Evolutionary conservation across 2,329 filamentous ascomycete species (phyloP).

Genomic region (Diaporthe capsici): DNA sequence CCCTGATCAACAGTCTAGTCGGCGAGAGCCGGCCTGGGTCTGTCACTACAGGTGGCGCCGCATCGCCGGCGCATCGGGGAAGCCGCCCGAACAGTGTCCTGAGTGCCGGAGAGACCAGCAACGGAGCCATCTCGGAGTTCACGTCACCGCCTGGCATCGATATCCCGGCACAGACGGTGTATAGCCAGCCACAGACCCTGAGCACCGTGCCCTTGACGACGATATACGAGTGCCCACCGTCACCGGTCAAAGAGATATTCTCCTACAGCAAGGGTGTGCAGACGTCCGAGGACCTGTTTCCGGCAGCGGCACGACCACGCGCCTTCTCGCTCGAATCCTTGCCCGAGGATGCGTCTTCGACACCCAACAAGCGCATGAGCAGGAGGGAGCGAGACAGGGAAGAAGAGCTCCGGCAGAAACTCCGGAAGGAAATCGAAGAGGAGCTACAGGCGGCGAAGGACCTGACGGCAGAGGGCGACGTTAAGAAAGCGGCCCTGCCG

Average conservation of each 20-base stretch:
- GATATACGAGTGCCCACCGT: constrained; percentile 84
- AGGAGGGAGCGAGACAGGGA: constrained; percentile 85
- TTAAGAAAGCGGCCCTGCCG: constrained; percentile 58
- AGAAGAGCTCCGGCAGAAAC: constrained; percentile 87
- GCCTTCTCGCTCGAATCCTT: constrained; percentile 72
- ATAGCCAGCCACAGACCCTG: constrained; percentile 74
- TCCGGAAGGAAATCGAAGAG: constrained; percentile 92
- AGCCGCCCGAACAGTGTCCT: constrained; percentile 90
- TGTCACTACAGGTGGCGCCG: constrained; percentile 72
- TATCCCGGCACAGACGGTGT: constrained; percentile 46
- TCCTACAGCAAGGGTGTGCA: constrained; percentile 98
- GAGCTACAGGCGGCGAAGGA: constrained; percentile 84
- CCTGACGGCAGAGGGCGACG: constrained; percentile 65
- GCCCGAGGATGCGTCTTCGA: constrained; percentile 71
- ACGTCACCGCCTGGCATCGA: constrained; percentile 62
- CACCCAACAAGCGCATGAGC: constrained; percentile 81
- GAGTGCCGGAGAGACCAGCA: constrained; percentile 85
- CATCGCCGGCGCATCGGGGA: constrained; percentile 76
- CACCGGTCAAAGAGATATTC: constrained; percentile 84
- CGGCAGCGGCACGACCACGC: constrained; percentile 65
- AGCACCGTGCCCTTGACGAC: constrained; percentile 81
- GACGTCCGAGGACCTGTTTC: constrained; percentile 82
- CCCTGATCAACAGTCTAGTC: constrained; percentile 86
- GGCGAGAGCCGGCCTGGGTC: constrained; percentile 82
- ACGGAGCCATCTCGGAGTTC: constrained; percentile 74